phyloP scores from a whole-genome alignment of 768 basidiomycete species.

The Mycena metata region DNA sequence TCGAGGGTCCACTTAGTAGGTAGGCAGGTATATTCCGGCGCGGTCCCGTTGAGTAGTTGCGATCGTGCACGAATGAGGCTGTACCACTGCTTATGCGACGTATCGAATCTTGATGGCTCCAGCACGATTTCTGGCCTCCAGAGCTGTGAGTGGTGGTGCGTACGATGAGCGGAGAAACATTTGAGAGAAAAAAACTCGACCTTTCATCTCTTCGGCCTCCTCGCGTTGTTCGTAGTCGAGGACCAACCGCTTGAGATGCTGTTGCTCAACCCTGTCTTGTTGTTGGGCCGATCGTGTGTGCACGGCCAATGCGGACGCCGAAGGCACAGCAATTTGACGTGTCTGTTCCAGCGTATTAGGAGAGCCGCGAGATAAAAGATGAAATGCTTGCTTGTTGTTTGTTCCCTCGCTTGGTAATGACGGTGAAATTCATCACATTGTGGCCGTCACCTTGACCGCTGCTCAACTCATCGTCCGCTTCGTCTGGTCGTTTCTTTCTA shows the following conservation, averaged over 20 bases:
- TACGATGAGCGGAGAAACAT: conserved; percentile 7
- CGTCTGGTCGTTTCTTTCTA: conserved; percentile 76
- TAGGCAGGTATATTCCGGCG: no score
- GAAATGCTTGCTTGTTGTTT: conserved; percentile 81
- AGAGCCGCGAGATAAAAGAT: neutral
- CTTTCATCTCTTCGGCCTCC: conserved; percentile 86
- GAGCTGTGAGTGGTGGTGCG: conserved; percentile 57
- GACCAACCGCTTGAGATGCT: conserved; percentile 96
- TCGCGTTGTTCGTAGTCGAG: conserved; percentile 92
- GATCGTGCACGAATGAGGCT: neutral
- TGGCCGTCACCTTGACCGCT: conserved; percentile 49
- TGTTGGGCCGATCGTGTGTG: conserved; percentile 93
- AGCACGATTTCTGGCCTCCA: conserved; percentile 77
- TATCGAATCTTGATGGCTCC: conserved; percentile 84
- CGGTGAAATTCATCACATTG: conserved; percentile 89
- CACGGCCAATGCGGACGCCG: conserved; percentile 88
- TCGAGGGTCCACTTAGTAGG: neutral
- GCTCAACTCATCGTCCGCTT: conserved; percentile 65
- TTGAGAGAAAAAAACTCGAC: conserved; percentile 48
- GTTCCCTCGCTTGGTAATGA: conserved; percentile 93
- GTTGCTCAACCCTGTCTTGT: conserved; percentile 96
- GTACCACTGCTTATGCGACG: conserved; percentile 62
- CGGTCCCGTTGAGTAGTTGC: no score
- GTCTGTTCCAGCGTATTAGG: conserved; percentile 60
- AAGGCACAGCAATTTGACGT: conserved; percentile 90